A percentile compares a stretch with the other conserved stretches of the same genome.
Conservation (phyloP, 257 asterid genomes). For the Salvia hispanica region DNA sequence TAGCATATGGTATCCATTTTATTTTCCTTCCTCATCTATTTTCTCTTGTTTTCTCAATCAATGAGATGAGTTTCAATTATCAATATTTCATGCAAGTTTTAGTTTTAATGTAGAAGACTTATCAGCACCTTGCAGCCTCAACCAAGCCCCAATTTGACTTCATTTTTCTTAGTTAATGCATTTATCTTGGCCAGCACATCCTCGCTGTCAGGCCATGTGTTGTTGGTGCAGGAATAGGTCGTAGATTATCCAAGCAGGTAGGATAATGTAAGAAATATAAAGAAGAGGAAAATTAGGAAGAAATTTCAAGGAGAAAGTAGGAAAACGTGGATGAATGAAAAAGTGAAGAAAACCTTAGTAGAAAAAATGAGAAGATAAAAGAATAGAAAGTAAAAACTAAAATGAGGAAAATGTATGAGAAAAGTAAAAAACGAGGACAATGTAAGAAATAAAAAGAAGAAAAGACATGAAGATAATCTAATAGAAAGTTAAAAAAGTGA, state of each 20-base stretch:
- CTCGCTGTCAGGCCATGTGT: neutral
- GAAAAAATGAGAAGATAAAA: neutral
- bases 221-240: neutral
- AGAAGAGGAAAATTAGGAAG: neutral
- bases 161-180: neutral
- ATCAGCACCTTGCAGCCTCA: neutral
- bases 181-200: neutral
- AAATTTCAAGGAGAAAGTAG: neutral
- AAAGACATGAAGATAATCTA: neutral
- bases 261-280: neutral
- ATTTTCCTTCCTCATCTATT: too few relatives aligned
- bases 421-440: too few relatives aligned
- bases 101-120: neutral
- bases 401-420: neutral
- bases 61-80: neutral
- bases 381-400: neutral
- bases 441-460: neutral
- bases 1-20: too few relatives aligned
- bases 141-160: neutral
- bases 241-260: neutral
- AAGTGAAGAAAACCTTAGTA: neutral
- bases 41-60: neutral
- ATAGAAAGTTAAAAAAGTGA: neutral
- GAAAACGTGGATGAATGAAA: neutral
- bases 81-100: neutral